Evolutionary conservation across 805 yeast genomes (phyloP), one percentile per base, ranked within the genome.

Genomic region (Starmerella tilneyi): DNA sequence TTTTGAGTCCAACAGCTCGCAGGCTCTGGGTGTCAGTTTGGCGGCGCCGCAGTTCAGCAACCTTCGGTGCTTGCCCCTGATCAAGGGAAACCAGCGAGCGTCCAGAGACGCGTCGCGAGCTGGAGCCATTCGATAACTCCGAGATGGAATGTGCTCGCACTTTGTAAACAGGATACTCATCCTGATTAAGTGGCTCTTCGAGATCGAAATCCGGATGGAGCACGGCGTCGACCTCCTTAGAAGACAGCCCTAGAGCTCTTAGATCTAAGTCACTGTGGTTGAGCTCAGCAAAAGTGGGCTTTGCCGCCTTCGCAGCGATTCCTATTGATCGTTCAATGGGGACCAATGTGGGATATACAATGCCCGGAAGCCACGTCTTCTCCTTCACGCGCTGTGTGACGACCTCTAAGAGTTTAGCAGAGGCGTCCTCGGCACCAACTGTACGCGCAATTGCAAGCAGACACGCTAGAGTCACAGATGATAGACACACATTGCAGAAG

Each of bases 321-420:
- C 38, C 38, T 9, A 34, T 34, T 12, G 38, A 21, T 1, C 41
- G 48, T 21, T 43, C 48, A 9, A 46, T 38, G 4, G 48, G 31
- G 9, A 46, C 47, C 9, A 32, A 13, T 1, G 46, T 36, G 1
- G 59, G 59, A 38, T 48, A 54, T 9, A 52, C 38, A 39, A 55
- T 49, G 1, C 56, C 57, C 9, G 57, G 52, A 4, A 55, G 49
- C 59, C 59, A 55, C 11, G 28, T 41, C 13, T 32, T 22, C 2
- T n/a, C 7, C 13, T 36, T 17, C 9, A 55, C 59, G 5, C 53
- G 48, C 9, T 12, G 17, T 8, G 38, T 15, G 32, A 55, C 51
- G 20, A 31, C 34, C 4, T 34, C 27, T 26, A 51, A 47, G 7
- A 45, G 23, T 9, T 2, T 11, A n/a, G 22, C n/a, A 3, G 55